A percentile compares a stretch with the other conserved stretches of the same genome.
These are phyloP conservation scores for Sanghuangporus sanghuang DNA, from an alignment of 1,284 basidiomycete genomes.

Conservation along the genomic window DNA sequence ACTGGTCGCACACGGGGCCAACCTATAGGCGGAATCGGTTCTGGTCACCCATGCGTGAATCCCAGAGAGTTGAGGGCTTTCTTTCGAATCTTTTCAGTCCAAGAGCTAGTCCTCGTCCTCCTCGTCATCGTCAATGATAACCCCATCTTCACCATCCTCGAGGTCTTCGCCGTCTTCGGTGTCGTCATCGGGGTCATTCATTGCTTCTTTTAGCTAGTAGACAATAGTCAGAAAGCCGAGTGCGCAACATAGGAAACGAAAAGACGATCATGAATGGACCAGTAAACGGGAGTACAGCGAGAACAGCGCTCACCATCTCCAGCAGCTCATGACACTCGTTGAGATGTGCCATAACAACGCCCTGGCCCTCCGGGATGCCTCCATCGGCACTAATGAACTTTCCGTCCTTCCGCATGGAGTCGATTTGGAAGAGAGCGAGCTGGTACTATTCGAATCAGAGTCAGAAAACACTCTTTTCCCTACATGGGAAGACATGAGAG, in stretches of 20 bases:
- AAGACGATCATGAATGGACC: neutral
- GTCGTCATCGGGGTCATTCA: slow-evolving; percentile 48
- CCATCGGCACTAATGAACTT: slow-evolving; percentile 86
- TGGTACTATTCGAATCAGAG: slow-evolving; percentile 63
- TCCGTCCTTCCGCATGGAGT: slow-evolving; percentile 88
- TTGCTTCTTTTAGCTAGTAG: slow-evolving; percentile 65
- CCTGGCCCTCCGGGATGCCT: slow-evolving; percentile 91
- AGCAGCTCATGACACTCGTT: slow-evolving; percentile 95
- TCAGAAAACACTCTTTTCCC: neutral
- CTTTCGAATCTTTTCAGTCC: neutral
- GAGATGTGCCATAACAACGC: slow-evolving; percentile 92
- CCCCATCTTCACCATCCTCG: neutral
- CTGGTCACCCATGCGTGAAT: neutral
- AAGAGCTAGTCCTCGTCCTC: neutral
- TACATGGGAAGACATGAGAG: neutral
- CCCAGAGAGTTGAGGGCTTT: neutral
- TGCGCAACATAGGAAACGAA: neutral
- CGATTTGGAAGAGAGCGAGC: slow-evolving; percentile 93
- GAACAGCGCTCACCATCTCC: slow-evolving; percentile 64
- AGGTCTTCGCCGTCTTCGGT: slow-evolving; percentile 41
- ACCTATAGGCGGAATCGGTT: neutral
- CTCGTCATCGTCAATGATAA: slow-evolving; percentile 8
- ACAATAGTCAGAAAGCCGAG: neutral
- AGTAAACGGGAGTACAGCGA: neutral
- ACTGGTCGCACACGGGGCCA: neutral